phyloP scores from a whole-genome alignment of 2,329 filamentous ascomycete species.

The Madurella fahalii region DNA sequence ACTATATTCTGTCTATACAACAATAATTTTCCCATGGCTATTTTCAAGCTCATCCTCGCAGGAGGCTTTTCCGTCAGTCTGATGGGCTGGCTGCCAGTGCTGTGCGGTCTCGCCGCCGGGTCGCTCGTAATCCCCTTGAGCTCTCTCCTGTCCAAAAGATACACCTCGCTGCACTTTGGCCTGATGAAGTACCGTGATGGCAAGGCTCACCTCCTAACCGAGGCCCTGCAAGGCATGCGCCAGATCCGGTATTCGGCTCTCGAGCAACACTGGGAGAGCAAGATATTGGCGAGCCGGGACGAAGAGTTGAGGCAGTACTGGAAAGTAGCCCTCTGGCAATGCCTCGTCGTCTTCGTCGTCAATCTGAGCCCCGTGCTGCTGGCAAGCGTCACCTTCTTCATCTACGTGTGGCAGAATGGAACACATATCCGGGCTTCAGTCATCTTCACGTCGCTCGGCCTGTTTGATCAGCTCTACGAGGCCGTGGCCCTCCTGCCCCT shows the following conservation, averaged over 20 bases:
- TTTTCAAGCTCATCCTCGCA: slow-evolving; percentile 33
- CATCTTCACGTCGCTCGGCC: slow-evolving; percentile 34
- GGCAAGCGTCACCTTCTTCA: slow-evolving; percentile 30
- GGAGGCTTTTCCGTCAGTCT: slow-evolving; percentile 30
- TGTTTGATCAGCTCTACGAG: slow-evolving; percentile 35
- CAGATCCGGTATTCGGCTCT: slow-evolving; percentile 38
- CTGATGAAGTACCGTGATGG: slow-evolving; percentile 35
- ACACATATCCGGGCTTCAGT: slow-evolving; percentile 33
- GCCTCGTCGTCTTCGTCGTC: slow-evolving; percentile 30
- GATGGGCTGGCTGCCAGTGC: slow-evolving; percentile 32
- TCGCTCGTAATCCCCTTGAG: slow-evolving; percentile 30
- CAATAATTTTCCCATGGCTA: slow-evolving; percentile 33
- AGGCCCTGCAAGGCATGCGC: slow-evolving; percentile 36
- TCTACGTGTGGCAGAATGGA: slow-evolving; percentile 33
- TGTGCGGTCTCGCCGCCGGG: slow-evolving; percentile 30
- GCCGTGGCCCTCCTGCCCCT: slow-evolving; percentile 31
- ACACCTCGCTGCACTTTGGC: slow-evolving; percentile 31
- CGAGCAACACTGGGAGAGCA: slow-evolving; percentile 34
- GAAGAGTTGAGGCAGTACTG: slow-evolving; percentile 35
- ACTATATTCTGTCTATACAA: slow-evolving; percentile 32
- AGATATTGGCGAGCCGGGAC: slow-evolving; percentile 33
- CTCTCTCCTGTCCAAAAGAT: slow-evolving; percentile 30
- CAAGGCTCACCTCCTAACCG: slow-evolving; percentile 34
- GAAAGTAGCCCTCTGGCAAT: slow-evolving; percentile 31
- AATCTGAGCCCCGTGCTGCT: slow-evolving; percentile 33